Conservation (phyloP, 352 stramenopile genomes). For the Globisporangium solare region DNA sequence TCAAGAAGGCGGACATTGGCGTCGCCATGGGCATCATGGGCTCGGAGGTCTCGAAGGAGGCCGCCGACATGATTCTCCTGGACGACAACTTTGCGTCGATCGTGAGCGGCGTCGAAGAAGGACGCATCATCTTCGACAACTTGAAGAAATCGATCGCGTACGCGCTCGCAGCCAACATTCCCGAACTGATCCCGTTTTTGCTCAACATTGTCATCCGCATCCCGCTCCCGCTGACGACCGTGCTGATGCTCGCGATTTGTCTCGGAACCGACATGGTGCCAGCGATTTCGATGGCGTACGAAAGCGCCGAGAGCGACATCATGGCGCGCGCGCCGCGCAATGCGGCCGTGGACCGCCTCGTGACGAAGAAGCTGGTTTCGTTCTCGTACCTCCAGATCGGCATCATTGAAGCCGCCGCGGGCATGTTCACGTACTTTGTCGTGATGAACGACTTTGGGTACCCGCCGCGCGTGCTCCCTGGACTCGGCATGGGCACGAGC, state of each 20-base stretch:
- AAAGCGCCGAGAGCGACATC: conserved; percentile 84
- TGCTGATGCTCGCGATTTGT: conserved; percentile 91
- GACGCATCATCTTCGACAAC: conserved; percentile 94
- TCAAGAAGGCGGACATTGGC: conserved; percentile 97
- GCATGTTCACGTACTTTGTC: conserved; percentile 87
- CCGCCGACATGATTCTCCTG: conserved; percentile 94
- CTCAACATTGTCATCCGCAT: conserved; percentile 83
- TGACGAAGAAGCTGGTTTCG: conserved; percentile 88
- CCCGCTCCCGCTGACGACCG: conserved; percentile 83
- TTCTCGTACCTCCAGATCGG: conserved; percentile 88
- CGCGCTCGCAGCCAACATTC: conserved; percentile 90
- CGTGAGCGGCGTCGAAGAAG: conserved; percentile 92
- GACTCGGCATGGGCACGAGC: conserved; percentile 44
- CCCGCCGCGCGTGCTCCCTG: conserved; percentile 46
- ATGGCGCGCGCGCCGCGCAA: conserved; percentile 82
- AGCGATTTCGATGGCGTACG: conserved; percentile 91
- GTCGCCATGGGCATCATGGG: conserved; percentile 98
- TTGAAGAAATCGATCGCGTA: conserved; percentile 94
- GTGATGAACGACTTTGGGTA: conserved; percentile 90
- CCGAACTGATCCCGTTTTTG: conserved; percentile 84
- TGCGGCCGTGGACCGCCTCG: conserved; percentile 75
- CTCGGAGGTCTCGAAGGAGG: conserved; percentile 94
- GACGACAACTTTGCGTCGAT: conserved; percentile 98
- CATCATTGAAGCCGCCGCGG: conserved; percentile 81
- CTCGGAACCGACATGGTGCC: conserved; percentile 91